A percentile compares a stretch with the other conserved stretches of the same genome.
Conservation (phyloP, 805 yeast genomes). For the Sporopachydermia lactativora region DNA sequence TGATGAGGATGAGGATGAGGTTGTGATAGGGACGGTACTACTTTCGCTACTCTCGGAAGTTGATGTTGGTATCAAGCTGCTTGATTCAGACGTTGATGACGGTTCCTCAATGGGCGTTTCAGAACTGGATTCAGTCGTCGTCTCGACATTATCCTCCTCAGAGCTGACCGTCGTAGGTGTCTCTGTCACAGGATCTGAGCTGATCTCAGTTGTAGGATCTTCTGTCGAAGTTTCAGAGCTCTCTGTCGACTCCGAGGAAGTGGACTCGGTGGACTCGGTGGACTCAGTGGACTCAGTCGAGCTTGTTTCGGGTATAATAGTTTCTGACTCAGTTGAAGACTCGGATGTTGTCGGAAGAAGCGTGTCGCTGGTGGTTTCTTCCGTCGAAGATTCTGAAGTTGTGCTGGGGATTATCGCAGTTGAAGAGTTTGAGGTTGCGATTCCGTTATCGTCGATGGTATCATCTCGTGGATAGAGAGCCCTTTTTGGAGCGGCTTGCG, state of each 20-base stretch:
- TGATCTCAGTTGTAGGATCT: neutral
- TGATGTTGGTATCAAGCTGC: constrained; percentile 7
- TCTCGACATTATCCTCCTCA: constrained; percentile 2
- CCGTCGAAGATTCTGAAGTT: no score
- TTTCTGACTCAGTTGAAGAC: no score
- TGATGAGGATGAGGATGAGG: neutral
- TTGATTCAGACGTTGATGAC: constrained; percentile 3
- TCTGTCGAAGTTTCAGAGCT: neutral
- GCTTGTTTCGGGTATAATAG: neutral
- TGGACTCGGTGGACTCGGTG: neutral
- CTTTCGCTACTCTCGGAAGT: neutral
- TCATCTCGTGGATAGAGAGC: no score
- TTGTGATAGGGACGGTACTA: no score
- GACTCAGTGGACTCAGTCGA: neutral
- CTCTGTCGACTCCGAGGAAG: neutral
- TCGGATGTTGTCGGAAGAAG: no score
- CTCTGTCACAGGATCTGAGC: neutral
- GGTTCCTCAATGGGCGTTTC: constrained; percentile 5
- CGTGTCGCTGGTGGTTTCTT: no score
- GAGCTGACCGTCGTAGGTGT: neutral
- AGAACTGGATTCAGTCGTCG: constrained; percentile 2
- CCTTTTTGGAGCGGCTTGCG: no score
- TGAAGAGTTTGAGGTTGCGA: no score
- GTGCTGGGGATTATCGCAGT: no score
- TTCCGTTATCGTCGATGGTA: no score